A percentile compares a stretch with the other conserved stretches of the same genome.
phyloP scores from a whole-genome alignment of 441 rosid genomes.

The Croton laevigatus region DNA sequence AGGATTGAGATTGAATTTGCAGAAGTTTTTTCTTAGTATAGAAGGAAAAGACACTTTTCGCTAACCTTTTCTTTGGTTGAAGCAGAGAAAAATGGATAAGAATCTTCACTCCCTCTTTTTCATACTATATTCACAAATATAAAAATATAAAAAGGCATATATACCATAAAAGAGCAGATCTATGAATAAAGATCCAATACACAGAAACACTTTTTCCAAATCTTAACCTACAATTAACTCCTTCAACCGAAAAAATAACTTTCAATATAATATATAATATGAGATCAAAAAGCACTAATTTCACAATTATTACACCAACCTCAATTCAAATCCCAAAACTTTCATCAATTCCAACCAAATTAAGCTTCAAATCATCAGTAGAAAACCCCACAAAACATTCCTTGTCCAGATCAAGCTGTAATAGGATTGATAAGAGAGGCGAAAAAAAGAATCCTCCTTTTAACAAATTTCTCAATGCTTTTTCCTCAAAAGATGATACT shows the following conservation, averaged over 20 bases:
- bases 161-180: slow-evolving; percentile 42
- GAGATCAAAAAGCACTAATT: slow-evolving; percentile 13
- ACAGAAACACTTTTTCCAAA: background rate
- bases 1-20: slow-evolving; percentile 17
- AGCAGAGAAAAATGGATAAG: slow-evolving; percentile 21
- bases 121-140: slow-evolving; percentile 23
- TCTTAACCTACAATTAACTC: background rate
- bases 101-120: slow-evolving; percentile 24
- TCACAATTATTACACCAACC: slow-evolving; percentile 18
- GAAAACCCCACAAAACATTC: slow-evolving; percentile 11
- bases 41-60: slow-evolving; percentile 28
- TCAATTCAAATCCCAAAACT: slow-evolving; percentile 17
- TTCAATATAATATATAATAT: slow-evolving; percentile 1
- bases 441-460: background rate
- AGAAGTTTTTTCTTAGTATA: slow-evolving; percentile 34
- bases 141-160: slow-evolving; percentile 27
- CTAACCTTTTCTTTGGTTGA: slow-evolving; percentile 23
- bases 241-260: slow-evolving; percentile 7
- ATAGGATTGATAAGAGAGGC: background rate
- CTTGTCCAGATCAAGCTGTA: slow-evolving; percentile 35
- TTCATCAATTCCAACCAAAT: slow-evolving; percentile 12
- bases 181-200: slow-evolving; percentile 23
- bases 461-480: background rate
- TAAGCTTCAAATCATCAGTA: slow-evolving; percentile 17
- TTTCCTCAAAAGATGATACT: background rate